phyloP scores from a whole-genome alignment of 139 green algal species.

The Picochlorum costavermella region DNA sequence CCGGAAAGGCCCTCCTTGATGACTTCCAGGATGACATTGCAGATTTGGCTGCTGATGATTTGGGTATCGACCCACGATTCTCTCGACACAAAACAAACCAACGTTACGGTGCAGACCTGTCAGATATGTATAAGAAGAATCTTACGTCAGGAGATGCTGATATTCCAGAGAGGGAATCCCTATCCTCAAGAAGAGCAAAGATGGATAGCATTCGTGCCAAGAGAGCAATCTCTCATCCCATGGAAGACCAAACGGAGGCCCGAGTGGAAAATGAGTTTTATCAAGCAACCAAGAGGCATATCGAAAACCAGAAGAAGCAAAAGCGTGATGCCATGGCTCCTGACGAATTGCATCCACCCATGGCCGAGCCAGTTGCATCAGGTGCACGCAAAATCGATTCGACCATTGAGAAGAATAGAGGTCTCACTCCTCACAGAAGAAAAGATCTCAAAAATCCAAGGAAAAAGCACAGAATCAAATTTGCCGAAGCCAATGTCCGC shows the following conservation, averaged over 20 bases:
- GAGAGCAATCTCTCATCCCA: conserved; percentile 16
- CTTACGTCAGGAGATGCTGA: conserved; percentile 59
- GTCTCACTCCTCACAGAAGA: conserved; percentile 87
- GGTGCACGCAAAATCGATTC: conserved; percentile 52
- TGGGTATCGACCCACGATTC: conserved; percentile 42
- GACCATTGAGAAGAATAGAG: conserved; percentile 91
- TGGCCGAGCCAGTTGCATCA: conserved; percentile 34
- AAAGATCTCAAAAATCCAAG: conserved; percentile 94
- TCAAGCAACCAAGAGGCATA: conserved; percentile 27
- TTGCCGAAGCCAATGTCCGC: conserved; percentile 66
- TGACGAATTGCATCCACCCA: conserved; percentile 39
- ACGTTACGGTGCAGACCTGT: conserved; percentile 57
- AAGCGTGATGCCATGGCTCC: conserved; percentile 27
- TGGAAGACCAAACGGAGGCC: conserved; percentile 16
- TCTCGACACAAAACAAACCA: conserved; percentile 43
- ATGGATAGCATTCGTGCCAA: conserved; percentile 52
- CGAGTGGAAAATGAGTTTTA: conserved; percentile 70
- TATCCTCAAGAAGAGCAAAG: conserved; percentile 63
- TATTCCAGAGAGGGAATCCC: conserved; percentile 41
- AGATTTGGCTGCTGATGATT: conserved; percentile 53
- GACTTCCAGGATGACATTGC: conserved; percentile 92
- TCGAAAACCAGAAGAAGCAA: conserved; percentile 45
- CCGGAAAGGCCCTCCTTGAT: conserved; percentile 54
- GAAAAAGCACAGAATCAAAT: conserved; percentile 69
- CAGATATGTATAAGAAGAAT: conserved; percentile 11